These are phyloP conservation scores for Colletotrichum tabaci DNA, from an alignment of 2,329 filamentous ascomycete genomes.

Conservation along the genomic window DNA sequence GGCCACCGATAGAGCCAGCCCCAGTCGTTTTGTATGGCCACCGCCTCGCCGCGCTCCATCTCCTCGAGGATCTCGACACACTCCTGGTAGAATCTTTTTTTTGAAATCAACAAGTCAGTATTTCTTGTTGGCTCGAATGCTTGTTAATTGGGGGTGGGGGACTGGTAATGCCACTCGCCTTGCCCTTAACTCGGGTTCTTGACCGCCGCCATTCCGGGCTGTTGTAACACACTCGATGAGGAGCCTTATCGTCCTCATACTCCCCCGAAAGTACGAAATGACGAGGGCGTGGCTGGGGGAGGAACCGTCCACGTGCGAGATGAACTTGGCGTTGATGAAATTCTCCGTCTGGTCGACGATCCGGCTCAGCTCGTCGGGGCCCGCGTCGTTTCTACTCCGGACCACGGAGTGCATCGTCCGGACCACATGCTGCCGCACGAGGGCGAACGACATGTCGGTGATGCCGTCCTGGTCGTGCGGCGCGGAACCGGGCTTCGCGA, in stretches of 20 bases:
- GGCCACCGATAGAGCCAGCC: constrained; percentile 44
- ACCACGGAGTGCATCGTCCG: constrained; percentile 24
- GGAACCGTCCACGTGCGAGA: constrained; percentile 23
- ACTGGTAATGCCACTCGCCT: constrained; percentile 2
- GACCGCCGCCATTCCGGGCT: constrained; percentile 3
- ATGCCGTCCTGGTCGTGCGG: constrained; percentile 41
- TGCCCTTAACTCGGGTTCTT: constrained; percentile 22
- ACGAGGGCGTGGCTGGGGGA: constrained; percentile 11
- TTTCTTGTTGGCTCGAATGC: too few relatives aligned
- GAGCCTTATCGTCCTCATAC: constrained; percentile 27
- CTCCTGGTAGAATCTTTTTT: constrained; percentile 27
- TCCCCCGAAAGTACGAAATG: constrained; percentile 6
- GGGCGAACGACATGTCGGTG: constrained; percentile 43
- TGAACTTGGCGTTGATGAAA: constrained; percentile 34
- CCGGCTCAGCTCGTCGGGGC: constrained; percentile 24
- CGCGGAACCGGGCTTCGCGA: constrained; percentile 40
- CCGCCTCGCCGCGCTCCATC: constrained; percentile 35
- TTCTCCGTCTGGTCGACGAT: constrained; percentile 31
- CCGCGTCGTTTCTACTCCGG: constrained; percentile 18
- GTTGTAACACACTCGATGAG: constrained; percentile 3
- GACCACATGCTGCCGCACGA: constrained; percentile 34
- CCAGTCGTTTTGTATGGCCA: constrained; percentile 41
- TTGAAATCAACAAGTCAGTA: background rate
- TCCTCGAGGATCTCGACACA: constrained; percentile 43
- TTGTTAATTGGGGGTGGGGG: too few relatives aligned